These are phyloP conservation scores for Pholiota conissans DNA, from an alignment of 768 basidiomycete species.

Conservation along the genomic window DNA sequence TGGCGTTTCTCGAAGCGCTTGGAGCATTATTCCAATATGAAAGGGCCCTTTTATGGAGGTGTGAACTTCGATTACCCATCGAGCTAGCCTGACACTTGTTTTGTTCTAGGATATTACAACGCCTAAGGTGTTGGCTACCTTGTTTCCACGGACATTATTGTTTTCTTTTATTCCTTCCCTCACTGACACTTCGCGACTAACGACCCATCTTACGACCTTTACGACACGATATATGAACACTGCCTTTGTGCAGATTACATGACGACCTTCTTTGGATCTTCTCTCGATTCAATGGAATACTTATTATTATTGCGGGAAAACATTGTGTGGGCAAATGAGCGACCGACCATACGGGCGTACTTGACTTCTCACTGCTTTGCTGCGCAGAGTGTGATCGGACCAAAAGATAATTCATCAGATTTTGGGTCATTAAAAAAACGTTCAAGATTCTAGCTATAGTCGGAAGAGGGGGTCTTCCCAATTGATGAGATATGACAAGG, in stretches of 20 bases:
- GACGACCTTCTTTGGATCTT: constrained; percentile 12
- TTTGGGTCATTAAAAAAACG: constrained; percentile 45
- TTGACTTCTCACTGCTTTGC: constrained; percentile 11
- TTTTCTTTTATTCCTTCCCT: constrained; percentile 22
- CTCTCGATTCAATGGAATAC: constrained; percentile 1
- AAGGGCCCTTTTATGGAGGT: constrained; percentile 65
- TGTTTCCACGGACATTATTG: constrained; percentile 27
- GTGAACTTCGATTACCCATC: constrained; percentile 24
- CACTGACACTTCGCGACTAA: constrained; percentile 17
- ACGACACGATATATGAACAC: constrained; percentile 31
- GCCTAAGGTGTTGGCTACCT: constrained; percentile 35
- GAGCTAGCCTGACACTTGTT: constrained; percentile 24
- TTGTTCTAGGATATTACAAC: constrained; percentile 50
- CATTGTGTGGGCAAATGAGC: constrained; percentile 11
- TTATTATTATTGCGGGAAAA: constrained; percentile 7
- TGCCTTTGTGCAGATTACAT: constrained; percentile 18
- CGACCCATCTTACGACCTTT: constrained; percentile 29
- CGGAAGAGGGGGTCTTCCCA: constrained; percentile 15
- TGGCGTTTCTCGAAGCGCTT: constrained; percentile 75
- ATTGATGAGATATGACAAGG: constrained; percentile 11
- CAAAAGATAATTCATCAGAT: constrained; percentile 20
- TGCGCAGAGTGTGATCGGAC: constrained; percentile 24
- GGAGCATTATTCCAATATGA: constrained; percentile 66
- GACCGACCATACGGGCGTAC: constrained; percentile 14
- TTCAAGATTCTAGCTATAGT: constrained; percentile 26